These are phyloP conservation scores for Aspergillus kassunensis DNA, from an alignment of 495 filamentous ascomycete species.

Conservation along the genomic window DNA sequence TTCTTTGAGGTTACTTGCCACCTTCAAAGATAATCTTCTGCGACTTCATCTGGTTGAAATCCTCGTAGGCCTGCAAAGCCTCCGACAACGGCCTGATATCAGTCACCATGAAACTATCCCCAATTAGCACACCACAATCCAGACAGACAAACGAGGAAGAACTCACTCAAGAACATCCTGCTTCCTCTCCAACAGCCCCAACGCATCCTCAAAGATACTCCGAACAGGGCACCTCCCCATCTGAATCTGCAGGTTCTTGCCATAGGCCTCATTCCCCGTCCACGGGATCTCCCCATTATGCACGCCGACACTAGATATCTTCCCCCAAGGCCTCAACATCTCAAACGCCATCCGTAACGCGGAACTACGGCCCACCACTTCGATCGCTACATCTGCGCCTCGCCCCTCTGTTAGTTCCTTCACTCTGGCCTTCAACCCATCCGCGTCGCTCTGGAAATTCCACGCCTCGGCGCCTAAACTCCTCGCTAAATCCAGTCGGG, in stretches of 20 bases:
- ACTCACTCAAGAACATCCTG: conserved; percentile 31
- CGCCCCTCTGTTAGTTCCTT: conserved; percentile 60
- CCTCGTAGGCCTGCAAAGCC: conserved; percentile 32
- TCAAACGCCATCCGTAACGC: conserved; percentile 80
- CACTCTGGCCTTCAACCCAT: conserved; percentile 61
- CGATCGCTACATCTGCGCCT: conserved; percentile 82
- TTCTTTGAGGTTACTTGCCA: too few relatives aligned
- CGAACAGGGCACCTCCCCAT: conserved; percentile 89
- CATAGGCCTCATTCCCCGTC: conserved; percentile 79
- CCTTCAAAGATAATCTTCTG: conserved; percentile 39
- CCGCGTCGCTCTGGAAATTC: conserved; percentile 57
- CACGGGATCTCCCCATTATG: conserved; percentile 88
- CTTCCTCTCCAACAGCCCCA: conserved; percentile 17
- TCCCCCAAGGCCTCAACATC: conserved; percentile 78
- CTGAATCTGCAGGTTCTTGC: conserved; percentile 81
- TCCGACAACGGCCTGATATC: conserved; percentile 37
- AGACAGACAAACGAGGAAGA: neutral
- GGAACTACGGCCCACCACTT: conserved; percentile 76
- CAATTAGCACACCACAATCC: conserved; percentile 14
- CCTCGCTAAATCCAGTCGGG: conserved; percentile 66
- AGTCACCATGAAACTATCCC: conserved; percentile 30
- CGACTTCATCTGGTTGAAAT: conserved; percentile 34
- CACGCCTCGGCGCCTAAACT: conserved; percentile 73
- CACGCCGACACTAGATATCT: conserved; percentile 79
- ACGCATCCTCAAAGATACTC: conserved; percentile 23